Base-by-base conservation (phyloP, 2,329 filamentous ascomycete species). In the Pseudogymnoascus sp. region DNA sequence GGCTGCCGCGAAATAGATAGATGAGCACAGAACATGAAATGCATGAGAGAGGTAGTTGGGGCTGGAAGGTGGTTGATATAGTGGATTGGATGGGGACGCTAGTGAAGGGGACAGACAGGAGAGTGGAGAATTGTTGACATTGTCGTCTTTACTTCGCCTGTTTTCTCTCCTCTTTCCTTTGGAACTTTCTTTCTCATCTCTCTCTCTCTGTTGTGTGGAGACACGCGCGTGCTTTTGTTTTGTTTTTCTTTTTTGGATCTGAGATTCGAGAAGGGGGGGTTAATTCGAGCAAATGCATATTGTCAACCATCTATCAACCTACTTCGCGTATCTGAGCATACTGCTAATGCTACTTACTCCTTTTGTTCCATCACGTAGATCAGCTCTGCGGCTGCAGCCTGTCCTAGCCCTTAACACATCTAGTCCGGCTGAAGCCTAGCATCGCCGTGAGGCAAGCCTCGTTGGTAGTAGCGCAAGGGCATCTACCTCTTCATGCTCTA, bases 1-100 rank as follows among this genome's bases (percentile, higher is more conserved):
- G 70, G 94, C 93, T 71, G 87, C 88, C 78, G 83, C 93, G 68
- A 94, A 91, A 79, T 83, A 53, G 25, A 53, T 53, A 53, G 47
- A 53, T 53, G n/a, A 15, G 8, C 8, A 18, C 12, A 33, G 8
- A 8, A 18, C 12, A 33, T 33, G 11, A 11, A 25, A 33, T 18
- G n/a, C 28, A 33, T 6, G 43, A 53, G 25, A 22, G 18, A 6
- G 37, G 6, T 28, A 4, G 25, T 12, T 6, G 2, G 4, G 47
- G n/a, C 1, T 0, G 28, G 28, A 8, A 8, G 2, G 9, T 14
- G 28, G 47, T 33, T 33, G 47, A 53, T 53, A 33, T 53, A 53
- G 47, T 53, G 47, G 47, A 33, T 18, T 20, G n/a, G 9, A 33
- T 18, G 25, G 25, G n/a, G 25, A 30, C 2, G 9, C 12, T 12